These are phyloP conservation scores for Yarrowia keelungensis DNA, from an alignment of 805 yeast species.

Conservation along the genomic window DNA sequence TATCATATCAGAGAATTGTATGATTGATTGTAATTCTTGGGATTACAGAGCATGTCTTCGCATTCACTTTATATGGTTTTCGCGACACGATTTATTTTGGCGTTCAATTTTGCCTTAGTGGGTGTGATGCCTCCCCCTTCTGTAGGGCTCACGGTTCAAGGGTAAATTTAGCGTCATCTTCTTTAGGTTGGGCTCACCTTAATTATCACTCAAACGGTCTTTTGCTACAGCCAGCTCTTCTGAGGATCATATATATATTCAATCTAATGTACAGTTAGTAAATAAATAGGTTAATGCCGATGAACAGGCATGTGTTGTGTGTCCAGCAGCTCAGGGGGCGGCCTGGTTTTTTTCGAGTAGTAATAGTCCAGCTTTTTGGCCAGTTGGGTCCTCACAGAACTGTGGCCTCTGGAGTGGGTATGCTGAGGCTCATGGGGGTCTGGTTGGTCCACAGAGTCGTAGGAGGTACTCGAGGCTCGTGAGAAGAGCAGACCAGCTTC, in stretches of 20 bases:
- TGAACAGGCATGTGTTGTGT: constrained; percentile 32
- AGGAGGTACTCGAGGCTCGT: constrained; percentile 18
- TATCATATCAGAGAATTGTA: constrained; percentile 1
- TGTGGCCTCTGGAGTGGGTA: not conserved
- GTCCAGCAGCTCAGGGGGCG: constrained; percentile 29
- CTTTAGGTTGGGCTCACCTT: not conserved
- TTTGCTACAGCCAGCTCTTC: not conserved
- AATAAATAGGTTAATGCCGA: constrained; percentile 35
- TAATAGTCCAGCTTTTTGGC: constrained; percentile 29
- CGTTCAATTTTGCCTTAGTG: not conserved
- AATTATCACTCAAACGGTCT: not conserved
- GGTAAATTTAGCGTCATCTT: too few relatives aligned
- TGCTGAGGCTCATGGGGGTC: not conserved
- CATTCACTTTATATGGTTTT: not conserved
- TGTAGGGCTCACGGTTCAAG: not conserved
- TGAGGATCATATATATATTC: not conserved
- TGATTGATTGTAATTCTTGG: too few relatives aligned
- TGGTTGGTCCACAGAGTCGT: constrained; percentile 16
- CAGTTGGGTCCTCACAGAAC: constrained; percentile 8
- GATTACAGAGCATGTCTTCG: too few relatives aligned
- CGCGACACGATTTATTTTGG: not conserved
- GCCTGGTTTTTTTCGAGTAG: constrained; percentile 30
- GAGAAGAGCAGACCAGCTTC: constrained; percentile 29
- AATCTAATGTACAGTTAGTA: constrained; percentile 33
- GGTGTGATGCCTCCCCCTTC: too few relatives aligned